Evolutionary conservation across 73 alveolate genomes (phyloP), one percentile per base, ranked within the genome.

Genomic region (Tetrahymena borealis): DNA sequence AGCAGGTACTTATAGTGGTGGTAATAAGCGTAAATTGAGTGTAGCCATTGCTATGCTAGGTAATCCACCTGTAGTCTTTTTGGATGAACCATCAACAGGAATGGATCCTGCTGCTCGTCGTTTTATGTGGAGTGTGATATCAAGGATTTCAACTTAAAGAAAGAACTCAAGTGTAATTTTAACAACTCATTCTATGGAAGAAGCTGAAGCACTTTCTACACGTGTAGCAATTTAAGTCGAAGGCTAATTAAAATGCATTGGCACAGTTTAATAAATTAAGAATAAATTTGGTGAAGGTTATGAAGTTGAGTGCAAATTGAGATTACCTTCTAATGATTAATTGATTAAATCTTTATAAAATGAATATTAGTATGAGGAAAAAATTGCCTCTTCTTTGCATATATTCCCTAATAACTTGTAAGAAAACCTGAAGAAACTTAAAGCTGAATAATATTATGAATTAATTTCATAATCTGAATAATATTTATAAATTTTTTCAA

Each of bases 1-100:
- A 0, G 99, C 99, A 43, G 99, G 99, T 33, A 95, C 96, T 39
- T 94, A 97, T 35, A 95, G 99, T 39, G 99, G 99, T 39, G 99
- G 99, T 33, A 98, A 98, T 96, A 98, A 98, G 94, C 94, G 99
- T 92, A 98, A 98, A 90, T 96, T 98, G 41, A 97, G 99, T 32
- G 99, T 98, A 12, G 99, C 99, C 11, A 98, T 98, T 96, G 99
- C 99, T 5, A 96, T 98, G 98, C 97, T 98, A 40, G 99, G 99
- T 32, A 98, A 98, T 96, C 99, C 99, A 18, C 99, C 99, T 11
- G 98, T 98, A 38, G 99, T 98, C n/a, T 98, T 98, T 95, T 94
- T 98, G 31, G 99, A 98, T 93, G 99, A 98, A 95, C 99, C 99
- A 20, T 96, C 99, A 10, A 98, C 99, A 4, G 99, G 99, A 40